Evolutionary conservation across 331 rosid species (phyloP).

Genomic region (Cucumis variabilis): DNA sequence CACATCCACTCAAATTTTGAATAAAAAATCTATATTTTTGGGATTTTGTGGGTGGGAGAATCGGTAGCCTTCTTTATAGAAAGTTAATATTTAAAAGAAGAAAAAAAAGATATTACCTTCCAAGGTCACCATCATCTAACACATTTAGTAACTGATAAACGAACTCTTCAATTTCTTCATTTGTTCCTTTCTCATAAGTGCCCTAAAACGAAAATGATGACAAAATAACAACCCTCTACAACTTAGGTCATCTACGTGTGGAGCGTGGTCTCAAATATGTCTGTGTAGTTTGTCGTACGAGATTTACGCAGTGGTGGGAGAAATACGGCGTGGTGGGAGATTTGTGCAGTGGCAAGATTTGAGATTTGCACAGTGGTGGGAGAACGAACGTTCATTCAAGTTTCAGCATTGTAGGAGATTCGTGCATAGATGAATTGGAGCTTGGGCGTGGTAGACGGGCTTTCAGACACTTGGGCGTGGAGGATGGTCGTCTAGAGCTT

Average conservation of each 20-base stretch:
- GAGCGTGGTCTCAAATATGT: too few relatives aligned
- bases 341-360: background rate
- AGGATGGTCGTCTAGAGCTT: too few relatives aligned
- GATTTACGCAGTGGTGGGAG: too few relatives aligned
- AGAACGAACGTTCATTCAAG: too few relatives aligned
- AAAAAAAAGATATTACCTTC: constrained; percentile 56
- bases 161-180: constrained; percentile 87
- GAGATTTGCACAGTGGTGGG: too few relatives aligned
- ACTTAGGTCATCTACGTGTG: too few relatives aligned
- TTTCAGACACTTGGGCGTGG: too few relatives aligned
- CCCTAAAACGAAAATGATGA: constrained; percentile 55
- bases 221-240: background rate
- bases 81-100: background rate
- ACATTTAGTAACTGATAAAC: constrained; percentile 71
- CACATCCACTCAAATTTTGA: background rate
- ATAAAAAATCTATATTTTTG: background rate
- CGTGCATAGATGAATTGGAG: too few relatives aligned
- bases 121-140: constrained; percentile 60
- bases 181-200: constrained; percentile 89
- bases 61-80: background rate
- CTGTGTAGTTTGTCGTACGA: too few relatives aligned
- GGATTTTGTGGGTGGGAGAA: background rate
- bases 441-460: too few relatives aligned
- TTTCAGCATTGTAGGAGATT: too few relatives aligned
- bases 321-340: too few relatives aligned